Evolutionary conservation across 768 basidiomycete species (phyloP).

Genomic region (Nidularia pulvinata): DNA sequence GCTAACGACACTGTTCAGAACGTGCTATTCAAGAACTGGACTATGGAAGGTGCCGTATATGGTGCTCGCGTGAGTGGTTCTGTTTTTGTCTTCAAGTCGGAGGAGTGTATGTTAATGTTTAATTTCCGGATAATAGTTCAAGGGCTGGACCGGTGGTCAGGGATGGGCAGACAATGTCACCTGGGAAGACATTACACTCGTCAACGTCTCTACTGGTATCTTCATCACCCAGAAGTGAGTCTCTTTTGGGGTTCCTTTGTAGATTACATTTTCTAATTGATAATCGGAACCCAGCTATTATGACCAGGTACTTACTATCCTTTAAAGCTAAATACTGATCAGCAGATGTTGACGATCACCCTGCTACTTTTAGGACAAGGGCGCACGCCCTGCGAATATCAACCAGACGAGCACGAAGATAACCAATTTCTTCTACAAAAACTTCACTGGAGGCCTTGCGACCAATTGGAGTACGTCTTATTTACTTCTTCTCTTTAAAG

Average conservation of each 20-base stretch:
- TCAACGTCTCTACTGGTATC: slow-evolving; percentile 43
- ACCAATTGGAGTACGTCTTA: slow-evolving; percentile 32
- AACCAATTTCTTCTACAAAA: slow-evolving; percentile 30
- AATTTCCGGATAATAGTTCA: slow-evolving; percentile 25
- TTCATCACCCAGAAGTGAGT: slow-evolving; percentile 43
- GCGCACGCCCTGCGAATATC: slow-evolving; percentile 23
- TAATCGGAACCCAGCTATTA: slow-evolving; percentile 34
- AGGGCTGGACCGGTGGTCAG: slow-evolving; percentile 47
- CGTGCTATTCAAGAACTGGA: slow-evolving; percentile 46
- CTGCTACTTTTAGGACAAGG: slow-evolving; percentile 22
- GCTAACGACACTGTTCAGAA: slow-evolving; percentile 38
- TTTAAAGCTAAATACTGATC: not conserved
- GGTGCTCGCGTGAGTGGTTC: slow-evolving; percentile 32
- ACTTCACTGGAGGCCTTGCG: slow-evolving; percentile 28
- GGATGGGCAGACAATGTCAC: slow-evolving; percentile 47
- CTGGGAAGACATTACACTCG: slow-evolving; percentile 41
- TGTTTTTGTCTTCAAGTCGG: not conserved
- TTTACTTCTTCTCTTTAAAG: not conserved
- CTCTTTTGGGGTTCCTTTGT: not conserved
- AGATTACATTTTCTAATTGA: not conserved
- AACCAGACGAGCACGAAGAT: slow-evolving; percentile 30
- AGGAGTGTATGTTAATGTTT: not conserved
- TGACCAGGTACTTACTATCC: slow-evolving; percentile 31
- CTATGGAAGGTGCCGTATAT: slow-evolving; percentile 47
- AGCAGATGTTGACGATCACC: not conserved